phyloP scores from a whole-genome alignment of 192 early-diverging fungal species.

The Mycoemilia scoparia region DNA sequence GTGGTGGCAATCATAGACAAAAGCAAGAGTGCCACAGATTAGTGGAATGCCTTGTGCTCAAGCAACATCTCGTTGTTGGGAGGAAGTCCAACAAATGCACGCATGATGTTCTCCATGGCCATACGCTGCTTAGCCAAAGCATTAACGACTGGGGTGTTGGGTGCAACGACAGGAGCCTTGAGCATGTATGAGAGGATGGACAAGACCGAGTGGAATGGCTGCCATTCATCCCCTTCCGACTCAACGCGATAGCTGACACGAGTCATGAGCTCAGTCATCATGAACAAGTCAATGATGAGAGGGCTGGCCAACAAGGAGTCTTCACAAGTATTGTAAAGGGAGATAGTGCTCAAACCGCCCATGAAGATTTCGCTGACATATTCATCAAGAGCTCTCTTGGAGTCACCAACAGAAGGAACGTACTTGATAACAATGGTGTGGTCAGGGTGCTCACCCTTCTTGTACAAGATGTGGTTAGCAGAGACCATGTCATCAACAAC shows the following conservation, averaged over 20 bases:
- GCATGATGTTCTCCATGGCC: slow-evolving; percentile 95
- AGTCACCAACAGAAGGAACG: slow-evolving; percentile 87
- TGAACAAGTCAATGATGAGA: slow-evolving; percentile 87
- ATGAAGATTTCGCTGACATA: slow-evolving; percentile 98
- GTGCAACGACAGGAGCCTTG: slow-evolving; percentile 91
- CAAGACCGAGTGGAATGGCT: slow-evolving; percentile 84
- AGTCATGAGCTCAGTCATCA: slow-evolving; percentile 93
- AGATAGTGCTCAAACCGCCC: slow-evolving; percentile 93
- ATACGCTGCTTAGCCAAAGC: slow-evolving; percentile 85
- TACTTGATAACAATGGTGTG: slow-evolving; percentile 98
- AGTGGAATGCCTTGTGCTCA: slow-evolving; percentile 63
- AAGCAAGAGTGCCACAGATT: too few species aligned
- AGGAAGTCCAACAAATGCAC: slow-evolving; percentile 87
- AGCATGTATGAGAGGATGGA: slow-evolving; percentile 90
- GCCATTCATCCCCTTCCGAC: slow-evolving; percentile 38
- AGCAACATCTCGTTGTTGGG: slow-evolving; percentile 96
- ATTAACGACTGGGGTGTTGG: slow-evolving; percentile 90
- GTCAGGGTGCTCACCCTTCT: slow-evolving; percentile 56
- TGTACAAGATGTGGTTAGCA: slow-evolving; percentile 82
- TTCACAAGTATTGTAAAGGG: slow-evolving; percentile 97
- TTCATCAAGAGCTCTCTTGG: slow-evolving; percentile 96
- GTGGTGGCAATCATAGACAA: too few species aligned
- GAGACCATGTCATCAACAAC: slow-evolving; percentile 99
- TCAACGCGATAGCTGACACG: slow-evolving; percentile 68
- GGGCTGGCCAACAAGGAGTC: slow-evolving; percentile 96